Evolutionary conservation across 805 yeast species (phyloP).

Genomic region (Starmerella ratchasimensis): DNA sequence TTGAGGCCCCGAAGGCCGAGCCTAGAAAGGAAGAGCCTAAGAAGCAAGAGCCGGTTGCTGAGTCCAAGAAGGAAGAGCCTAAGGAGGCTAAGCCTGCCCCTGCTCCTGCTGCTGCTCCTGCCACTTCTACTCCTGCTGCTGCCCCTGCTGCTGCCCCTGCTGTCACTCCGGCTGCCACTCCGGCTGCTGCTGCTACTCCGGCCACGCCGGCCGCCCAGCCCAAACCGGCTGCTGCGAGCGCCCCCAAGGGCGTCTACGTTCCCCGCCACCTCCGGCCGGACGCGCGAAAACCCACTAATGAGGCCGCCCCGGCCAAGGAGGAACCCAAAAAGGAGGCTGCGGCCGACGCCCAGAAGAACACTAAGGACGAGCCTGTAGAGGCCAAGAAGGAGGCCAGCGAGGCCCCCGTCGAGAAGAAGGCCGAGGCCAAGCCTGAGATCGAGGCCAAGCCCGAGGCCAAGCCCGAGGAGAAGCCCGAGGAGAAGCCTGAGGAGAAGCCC

Average conservation of each 20-base stretch:
- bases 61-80: neutral
- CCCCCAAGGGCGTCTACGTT: too few relatives aligned
- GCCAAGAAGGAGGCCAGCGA: conserved; percentile 10
- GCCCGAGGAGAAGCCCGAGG: conserved; percentile 5
- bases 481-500: conserved; percentile 4
- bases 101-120: neutral
- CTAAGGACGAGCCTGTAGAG: too few relatives aligned
- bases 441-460: conserved; percentile 10
- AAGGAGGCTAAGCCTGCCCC: conserved; percentile 15
- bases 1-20: conserved; percentile 18
- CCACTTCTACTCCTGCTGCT: neutral
- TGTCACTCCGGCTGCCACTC: neutral
- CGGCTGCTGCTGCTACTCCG: neutral
- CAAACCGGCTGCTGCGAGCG: too few relatives aligned
- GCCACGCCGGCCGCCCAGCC: too few relatives aligned
- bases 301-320: too few relatives aligned
- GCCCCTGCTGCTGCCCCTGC: neutral
- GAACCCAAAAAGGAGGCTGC: too few relatives aligned
- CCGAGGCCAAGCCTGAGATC: conserved; percentile 10
- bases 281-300: too few relatives aligned
- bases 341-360: too few relatives aligned
- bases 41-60: neutral
- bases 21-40: neutral
- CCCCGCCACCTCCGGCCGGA: too few relatives aligned
- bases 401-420: too few relatives aligned